Evolutionary conservation across 2,329 filamentous ascomycete genomes (phyloP).

Genomic region (Aspergillus fischeri): DNA sequence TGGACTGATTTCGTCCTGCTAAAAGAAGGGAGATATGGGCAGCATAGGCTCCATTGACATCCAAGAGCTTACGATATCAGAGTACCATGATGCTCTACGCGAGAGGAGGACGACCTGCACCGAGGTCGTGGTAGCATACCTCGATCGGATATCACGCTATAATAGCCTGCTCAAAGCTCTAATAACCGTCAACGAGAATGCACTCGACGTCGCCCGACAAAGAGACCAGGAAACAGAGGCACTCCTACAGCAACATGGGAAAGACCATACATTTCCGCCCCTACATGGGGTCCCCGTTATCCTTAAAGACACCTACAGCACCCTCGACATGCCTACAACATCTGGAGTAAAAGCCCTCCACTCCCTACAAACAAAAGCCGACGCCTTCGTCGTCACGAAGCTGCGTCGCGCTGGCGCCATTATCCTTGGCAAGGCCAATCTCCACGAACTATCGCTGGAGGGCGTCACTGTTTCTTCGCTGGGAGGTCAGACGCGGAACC

Average conservation of each 20-base stretch:
- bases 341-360: constrained; percentile 51
- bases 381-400: constrained; percentile 50
- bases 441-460: constrained; percentile 63
- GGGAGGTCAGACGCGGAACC: constrained; percentile 62
- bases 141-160: constrained; percentile 54
- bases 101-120: constrained; percentile 52
- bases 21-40: neutral
- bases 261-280: constrained; percentile 4
- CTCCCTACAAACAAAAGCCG: constrained; percentile 38
- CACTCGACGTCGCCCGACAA: constrained; percentile 46
- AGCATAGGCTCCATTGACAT: constrained; percentile 17
- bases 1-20: neutral
- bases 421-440: constrained; percentile 57
- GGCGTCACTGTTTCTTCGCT: constrained; percentile 60
- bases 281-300: constrained; percentile 61
- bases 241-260: constrained; percentile 1
- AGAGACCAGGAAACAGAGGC: constrained; percentile 39
- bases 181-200: constrained; percentile 49
- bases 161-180: constrained; percentile 58
- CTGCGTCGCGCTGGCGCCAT: constrained; percentile 52
- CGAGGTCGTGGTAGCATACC: constrained; percentile 51
- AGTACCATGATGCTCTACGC: constrained; percentile 54
- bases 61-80: constrained; percentile 56
- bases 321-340: constrained; percentile 54
- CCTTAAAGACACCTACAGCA: constrained; percentile 63